These are phyloP conservation scores for Colletotrichum gigasporum DNA, from an alignment of 2,329 filamentous ascomycete genomes.

Conservation along the genomic window DNA sequence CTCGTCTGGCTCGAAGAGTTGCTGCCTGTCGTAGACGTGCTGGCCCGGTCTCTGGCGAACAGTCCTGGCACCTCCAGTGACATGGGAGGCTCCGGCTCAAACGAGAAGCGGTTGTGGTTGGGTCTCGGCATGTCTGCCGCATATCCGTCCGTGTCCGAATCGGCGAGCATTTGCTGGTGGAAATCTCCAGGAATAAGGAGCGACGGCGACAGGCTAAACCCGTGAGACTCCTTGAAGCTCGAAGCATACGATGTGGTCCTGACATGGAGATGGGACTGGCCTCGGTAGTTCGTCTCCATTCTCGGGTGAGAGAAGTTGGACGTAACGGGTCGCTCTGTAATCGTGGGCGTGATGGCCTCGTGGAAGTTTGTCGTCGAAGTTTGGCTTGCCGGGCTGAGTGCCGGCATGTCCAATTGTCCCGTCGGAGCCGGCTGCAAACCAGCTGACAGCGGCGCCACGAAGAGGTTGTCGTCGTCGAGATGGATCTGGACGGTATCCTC, in stretches of 20 bases:
- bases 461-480: slow-evolving; percentile 33
- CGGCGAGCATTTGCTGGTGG: slow-evolving; percentile 57
- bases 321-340: slow-evolving; percentile 43
- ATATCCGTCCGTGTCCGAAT: slow-evolving; percentile 29
- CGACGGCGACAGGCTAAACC: slow-evolving; percentile 68
- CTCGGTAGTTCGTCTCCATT: slow-evolving; percentile 43
- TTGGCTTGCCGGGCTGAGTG: slow-evolving; percentile 60
- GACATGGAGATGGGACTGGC: slow-evolving; percentile 41
- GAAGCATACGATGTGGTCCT: slow-evolving; percentile 58
- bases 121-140: slow-evolving; percentile 45
- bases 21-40: slow-evolving; percentile 65
- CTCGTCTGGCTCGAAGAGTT: slow-evolving; percentile 56
- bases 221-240: slow-evolving; percentile 67
- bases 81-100: slow-evolving; percentile 45
- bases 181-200: slow-evolving; percentile 71
- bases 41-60: slow-evolving; percentile 55
- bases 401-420: slow-evolving; percentile 52
- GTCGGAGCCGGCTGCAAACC: slow-evolving; percentile 24
- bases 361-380: slow-evolving; percentile 49
- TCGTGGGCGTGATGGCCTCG: slow-evolving; percentile 57
- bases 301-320: slow-evolving; percentile 64
- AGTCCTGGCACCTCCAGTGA: slow-evolving; percentile 43
- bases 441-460: slow-evolving; percentile 18
- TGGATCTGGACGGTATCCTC: slow-evolving; percentile 40
- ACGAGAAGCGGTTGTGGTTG: slow-evolving; percentile 44